Percentiles rank a stretch among this genome's conserved stretches.
These are phyloP conservation scores for Fusarium pseudoanthophilum DNA, from an alignment of 2,329 filamentous ascomycete genomes.

Conservation along the genomic window DNA sequence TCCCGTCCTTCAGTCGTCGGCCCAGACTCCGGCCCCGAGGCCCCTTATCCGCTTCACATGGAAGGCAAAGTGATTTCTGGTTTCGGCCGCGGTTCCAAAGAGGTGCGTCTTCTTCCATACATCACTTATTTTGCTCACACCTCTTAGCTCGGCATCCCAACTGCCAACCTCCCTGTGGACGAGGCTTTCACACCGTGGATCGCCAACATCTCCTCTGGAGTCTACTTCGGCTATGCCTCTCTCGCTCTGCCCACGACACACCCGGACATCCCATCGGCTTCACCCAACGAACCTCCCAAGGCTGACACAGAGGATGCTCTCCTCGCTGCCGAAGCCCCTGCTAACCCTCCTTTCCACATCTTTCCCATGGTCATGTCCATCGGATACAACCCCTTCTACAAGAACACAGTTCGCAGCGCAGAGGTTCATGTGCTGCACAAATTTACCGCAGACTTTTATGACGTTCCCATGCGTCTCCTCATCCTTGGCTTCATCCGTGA, in stretches of 20 bases:
- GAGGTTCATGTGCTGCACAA: conserved; percentile 89
- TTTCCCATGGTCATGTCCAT: conserved; percentile 94
- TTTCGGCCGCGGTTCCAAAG: conserved; percentile 93
- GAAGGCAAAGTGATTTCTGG: conserved; percentile 90
- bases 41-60: conserved; percentile 85
- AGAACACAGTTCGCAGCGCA: conserved; percentile 85
- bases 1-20: conserved; percentile 77
- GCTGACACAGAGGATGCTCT: conserved; percentile 27
- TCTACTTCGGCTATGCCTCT: conserved; percentile 93
- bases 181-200: conserved; percentile 69
- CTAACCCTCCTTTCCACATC: conserved; percentile 54
- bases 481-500: conserved; percentile 89
- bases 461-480: conserved; percentile 78
- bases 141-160: conserved; percentile 87
- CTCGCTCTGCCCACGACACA: conserved; percentile 68
- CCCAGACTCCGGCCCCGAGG: conserved; percentile 74
- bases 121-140: background rate
- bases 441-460: conserved; percentile 88
- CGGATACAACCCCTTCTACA: conserved; percentile 98
- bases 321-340: conserved; percentile 14
- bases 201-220: conserved; percentile 74
- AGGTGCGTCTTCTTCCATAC: conserved; percentile 63
- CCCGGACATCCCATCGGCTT: conserved; percentile 50
- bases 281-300: conserved; percentile 17
- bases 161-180: conserved; percentile 88